Conservation (phyloP, 495 filamentous ascomycete genomes). For the Pyrenopolyporus hunteri region DNA sequence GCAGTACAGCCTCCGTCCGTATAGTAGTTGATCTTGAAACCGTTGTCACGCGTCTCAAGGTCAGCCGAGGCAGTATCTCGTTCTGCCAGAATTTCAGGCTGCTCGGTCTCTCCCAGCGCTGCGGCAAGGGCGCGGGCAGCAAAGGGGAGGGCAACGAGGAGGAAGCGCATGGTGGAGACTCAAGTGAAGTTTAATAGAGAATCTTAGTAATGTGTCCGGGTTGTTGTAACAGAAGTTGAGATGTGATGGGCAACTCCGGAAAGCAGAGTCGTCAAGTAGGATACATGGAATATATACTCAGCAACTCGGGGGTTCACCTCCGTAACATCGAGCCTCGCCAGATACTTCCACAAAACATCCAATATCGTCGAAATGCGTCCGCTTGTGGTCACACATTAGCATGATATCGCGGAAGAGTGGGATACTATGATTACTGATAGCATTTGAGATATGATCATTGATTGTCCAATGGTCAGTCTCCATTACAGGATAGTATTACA, state of each 20-base stretch:
- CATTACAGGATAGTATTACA: background rate
- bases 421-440: too few species aligned
- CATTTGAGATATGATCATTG: background rate
- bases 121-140: background rate
- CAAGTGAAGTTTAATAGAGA: background rate
- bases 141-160: background rate
- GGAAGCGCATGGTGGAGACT: background rate
- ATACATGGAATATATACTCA: too few species aligned
- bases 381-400: background rate
- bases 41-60: background rate
- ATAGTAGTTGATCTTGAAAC: conserved; percentile 4
- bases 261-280: too few species aligned
- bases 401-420: background rate
- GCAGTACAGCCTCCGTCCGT: background rate
- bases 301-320: too few species aligned
- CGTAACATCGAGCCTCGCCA: too few species aligned
- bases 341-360: too few species aligned
- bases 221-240: too few species aligned
- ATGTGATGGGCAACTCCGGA: too few species aligned
- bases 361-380: too few species aligned
- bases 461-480: background rate
- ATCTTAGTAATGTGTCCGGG: too few species aligned
- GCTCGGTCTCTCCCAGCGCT: background rate
- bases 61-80: background rate
- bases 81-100: background rate